Evolutionary conservation across 345 rosid species (phyloP).

Genomic region (Nephelium lappaceum): DNA sequence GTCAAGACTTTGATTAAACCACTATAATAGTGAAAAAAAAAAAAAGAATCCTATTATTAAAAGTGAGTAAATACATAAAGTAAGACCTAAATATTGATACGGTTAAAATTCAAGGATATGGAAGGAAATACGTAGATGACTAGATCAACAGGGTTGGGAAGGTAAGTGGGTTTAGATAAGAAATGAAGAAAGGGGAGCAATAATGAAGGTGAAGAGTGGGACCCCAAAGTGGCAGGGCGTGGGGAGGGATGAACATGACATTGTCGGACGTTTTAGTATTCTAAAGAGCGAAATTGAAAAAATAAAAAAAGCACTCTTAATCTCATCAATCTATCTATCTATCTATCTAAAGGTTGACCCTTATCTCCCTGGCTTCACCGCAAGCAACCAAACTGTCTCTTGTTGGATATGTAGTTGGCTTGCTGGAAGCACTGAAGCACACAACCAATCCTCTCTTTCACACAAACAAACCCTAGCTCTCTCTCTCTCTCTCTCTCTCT

Average conservation of each 20-base stretch:
- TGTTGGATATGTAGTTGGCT: slow-evolving; percentile 58
- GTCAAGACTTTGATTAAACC: too few species aligned
- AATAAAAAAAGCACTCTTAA: background rate
- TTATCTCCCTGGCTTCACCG: slow-evolving; percentile 67
- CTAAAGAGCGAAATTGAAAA: background rate
- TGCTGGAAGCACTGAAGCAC: slow-evolving; percentile 82
- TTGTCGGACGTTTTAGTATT: slow-evolving; percentile 77
- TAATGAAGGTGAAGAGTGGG: slow-evolving; percentile 63
- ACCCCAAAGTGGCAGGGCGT: slow-evolving; percentile 83
- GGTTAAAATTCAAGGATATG: too few species aligned
- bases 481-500: slow-evolving; percentile 10
- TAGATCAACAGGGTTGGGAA: too few species aligned
- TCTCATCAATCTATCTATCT: slow-evolving; percentile 26
- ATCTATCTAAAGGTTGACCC: slow-evolving; percentile 21
- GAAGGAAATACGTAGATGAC: too few species aligned
- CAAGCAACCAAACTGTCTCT: slow-evolving; percentile 97
- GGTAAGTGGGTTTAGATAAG: too few species aligned
- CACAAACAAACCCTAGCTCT: background rate
- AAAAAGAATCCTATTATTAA: too few species aligned
- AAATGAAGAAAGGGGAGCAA: slow-evolving; percentile 46
- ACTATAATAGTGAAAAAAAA: too few species aligned
- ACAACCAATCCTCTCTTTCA: slow-evolving; percentile 16
- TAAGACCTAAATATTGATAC: too few species aligned
- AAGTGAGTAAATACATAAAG: too few species aligned
- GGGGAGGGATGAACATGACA: slow-evolving; percentile 97